Evolutionary conservation across 164 flowering plant species (phyloP).

Genomic region (Magnolia officinalis): DNA sequence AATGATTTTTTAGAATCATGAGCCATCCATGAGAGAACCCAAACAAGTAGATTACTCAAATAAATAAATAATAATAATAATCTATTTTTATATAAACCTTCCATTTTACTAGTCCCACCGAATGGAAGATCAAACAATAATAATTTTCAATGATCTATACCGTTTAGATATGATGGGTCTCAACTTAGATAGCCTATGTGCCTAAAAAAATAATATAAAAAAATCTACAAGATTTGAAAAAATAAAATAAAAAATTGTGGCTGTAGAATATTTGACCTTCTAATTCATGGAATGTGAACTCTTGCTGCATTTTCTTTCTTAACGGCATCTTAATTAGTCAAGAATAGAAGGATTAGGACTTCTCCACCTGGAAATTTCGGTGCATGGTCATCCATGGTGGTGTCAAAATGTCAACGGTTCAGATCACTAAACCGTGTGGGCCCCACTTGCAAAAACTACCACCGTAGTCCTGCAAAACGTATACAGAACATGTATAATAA

Average conservation of each 20-base stretch:
- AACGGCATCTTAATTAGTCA: background rate
- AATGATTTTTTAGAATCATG: no score
- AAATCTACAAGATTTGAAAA: no score
- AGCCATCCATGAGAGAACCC: no score
- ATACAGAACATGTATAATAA: background rate
- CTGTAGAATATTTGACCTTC: background rate
- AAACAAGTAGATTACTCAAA: no score
- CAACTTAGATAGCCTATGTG: no score
- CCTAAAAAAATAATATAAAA: no score
- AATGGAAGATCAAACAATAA: no score
- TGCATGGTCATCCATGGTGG: background rate
- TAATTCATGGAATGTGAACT: background rate
- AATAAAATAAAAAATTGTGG: background rate
- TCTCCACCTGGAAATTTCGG: background rate
- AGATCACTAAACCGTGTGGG: background rate
- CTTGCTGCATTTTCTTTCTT: background rate
- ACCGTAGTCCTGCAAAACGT: background rate
- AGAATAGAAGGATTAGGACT: background rate
- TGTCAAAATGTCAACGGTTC: background rate
- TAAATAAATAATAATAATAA: no score
- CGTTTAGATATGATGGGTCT: no score
- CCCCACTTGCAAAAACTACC: background rate
- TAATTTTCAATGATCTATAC: no score
- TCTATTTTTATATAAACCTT: no score
- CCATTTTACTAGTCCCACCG: no score